phyloP scores from a whole-genome alignment of 768 basidiomycete species.

The Panaeolus papilionaceus region DNA sequence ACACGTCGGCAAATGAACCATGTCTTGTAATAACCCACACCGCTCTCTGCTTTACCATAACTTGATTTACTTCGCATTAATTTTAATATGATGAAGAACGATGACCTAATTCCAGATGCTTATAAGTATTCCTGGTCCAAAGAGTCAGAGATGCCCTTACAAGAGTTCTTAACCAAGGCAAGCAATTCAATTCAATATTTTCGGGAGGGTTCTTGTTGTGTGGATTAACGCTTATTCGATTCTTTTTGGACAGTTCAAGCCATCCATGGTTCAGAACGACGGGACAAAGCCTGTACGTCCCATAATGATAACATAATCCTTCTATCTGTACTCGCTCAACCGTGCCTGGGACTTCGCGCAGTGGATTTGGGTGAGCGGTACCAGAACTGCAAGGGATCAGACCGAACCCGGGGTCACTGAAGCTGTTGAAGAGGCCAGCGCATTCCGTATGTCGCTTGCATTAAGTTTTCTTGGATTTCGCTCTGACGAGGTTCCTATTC shows the following conservation, averaged over 20 bases:
- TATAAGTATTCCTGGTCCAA: slow-evolving; percentile 63
- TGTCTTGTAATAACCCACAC: slow-evolving; percentile 1
- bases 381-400: slow-evolving; percentile 31
- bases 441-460: slow-evolving; percentile 43
- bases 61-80: not conserved
- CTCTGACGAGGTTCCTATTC: not conserved
- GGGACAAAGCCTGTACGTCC: slow-evolving; percentile 72
- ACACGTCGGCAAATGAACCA: slow-evolving; percentile 35
- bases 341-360: slow-evolving; percentile 28
- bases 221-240: not conserved
- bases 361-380: slow-evolving; percentile 71
- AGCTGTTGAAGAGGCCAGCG: slow-evolving; percentile 54
- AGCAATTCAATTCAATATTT: too few relatives aligned
- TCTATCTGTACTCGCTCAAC: not conserved
- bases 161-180: slow-evolving; percentile 65
- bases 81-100: slow-evolving; percentile 28
- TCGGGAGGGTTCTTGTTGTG: not conserved
- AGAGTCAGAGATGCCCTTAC: slow-evolving; percentile 45
- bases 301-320: not conserved
- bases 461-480: not conserved
- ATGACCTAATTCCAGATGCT: slow-evolving; percentile 45
- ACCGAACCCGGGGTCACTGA: slow-evolving; percentile 23
- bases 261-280: slow-evolving; percentile 81
- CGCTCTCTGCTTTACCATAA: not conserved
- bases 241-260: slow-evolving; percentile 56